phyloP scores from a whole-genome alignment of 1,139 yeast genomes.

The Debaryomyces fabryi region DNA sequence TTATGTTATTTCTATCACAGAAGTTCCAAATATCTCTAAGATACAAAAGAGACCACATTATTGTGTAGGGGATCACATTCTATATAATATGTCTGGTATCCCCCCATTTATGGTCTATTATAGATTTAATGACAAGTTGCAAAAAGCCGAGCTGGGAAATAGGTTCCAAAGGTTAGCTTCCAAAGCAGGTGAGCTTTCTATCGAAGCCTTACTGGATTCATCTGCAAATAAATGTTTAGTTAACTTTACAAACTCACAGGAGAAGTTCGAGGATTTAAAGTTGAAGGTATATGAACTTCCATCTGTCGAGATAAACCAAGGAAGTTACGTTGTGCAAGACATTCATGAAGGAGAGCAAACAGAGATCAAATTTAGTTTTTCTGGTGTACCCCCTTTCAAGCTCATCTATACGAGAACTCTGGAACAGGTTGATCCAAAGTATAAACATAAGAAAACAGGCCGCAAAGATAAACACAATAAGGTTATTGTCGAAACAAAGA shows the following conservation, averaged over 20 bases:
- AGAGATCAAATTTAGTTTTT: conserved; percentile 66
- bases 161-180: conserved; percentile 74
- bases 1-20: conserved; percentile 61
- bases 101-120: conserved; percentile 80
- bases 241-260: conserved; percentile 47
- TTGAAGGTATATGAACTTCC: conserved; percentile 79
- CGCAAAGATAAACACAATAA: conserved; percentile 27
- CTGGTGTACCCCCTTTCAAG: conserved; percentile 74
- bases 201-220: conserved; percentile 75
- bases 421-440: conserved; percentile 52
- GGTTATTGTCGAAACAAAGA: conserved; percentile 72
- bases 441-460: conserved; percentile 24
- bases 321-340: conserved; percentile 69
- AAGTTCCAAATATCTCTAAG: conserved; percentile 67
- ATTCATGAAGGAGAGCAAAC: conserved; percentile 91
- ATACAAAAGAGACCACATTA: conserved; percentile 47
- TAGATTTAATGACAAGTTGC: conserved; percentile 63
- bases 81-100: conserved; percentile 74
- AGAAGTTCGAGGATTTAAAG: conserved; percentile 44
- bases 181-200: conserved; percentile 70
- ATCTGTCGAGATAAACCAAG: conserved; percentile 84
- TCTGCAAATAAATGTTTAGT: conserved; percentile 72
- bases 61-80: conserved; percentile 92
- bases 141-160: conserved; percentile 61
- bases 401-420: conserved; percentile 57